These are phyloP conservation scores for Dioscorea cayenensis DNA, from an alignment of 116 monocot genomes.

Conservation along the genomic window DNA sequence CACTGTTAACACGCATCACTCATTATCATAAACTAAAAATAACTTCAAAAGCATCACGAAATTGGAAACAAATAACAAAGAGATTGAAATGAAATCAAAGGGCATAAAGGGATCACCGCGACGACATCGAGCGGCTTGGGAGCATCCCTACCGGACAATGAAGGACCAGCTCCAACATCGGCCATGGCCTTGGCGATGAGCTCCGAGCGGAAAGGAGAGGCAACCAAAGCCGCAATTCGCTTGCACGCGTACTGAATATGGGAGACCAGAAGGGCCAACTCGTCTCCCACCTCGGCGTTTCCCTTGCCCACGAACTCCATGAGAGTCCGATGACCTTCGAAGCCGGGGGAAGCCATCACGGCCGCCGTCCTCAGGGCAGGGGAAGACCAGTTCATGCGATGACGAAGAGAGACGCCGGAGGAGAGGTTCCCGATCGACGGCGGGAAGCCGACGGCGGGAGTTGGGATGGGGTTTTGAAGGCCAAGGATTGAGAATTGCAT, in stretches of 20 bases:
- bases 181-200: conserved; percentile 9
- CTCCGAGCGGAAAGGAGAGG: conserved; percentile 58
- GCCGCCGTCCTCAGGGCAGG: neutral
- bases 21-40: no score
- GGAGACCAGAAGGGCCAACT: conserved; percentile 46
- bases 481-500: no score
- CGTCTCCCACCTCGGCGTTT: conserved; percentile 43
- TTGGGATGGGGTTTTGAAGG: no score
- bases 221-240: conserved; percentile 67
- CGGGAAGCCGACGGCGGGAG: no score
- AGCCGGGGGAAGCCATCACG: neutral
- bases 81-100: neutral
- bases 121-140: conserved; percentile 88
- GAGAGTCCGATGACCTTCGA: conserved; percentile 24
- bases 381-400: no score
- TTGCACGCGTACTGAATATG: conserved; percentile 89
- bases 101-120: conserved; percentile 31
- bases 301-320: conserved; percentile 53
- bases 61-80: neutral
- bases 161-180: neutral
- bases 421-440: no score
- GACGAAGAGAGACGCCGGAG: no score
- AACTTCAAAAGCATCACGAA: no score
- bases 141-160: conserved; percentile 47
- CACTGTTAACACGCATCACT: no score